These are phyloP conservation scores for Candida labiduridarum DNA, from an alignment of 1,139 yeast species.

Conservation along the genomic window DNA sequence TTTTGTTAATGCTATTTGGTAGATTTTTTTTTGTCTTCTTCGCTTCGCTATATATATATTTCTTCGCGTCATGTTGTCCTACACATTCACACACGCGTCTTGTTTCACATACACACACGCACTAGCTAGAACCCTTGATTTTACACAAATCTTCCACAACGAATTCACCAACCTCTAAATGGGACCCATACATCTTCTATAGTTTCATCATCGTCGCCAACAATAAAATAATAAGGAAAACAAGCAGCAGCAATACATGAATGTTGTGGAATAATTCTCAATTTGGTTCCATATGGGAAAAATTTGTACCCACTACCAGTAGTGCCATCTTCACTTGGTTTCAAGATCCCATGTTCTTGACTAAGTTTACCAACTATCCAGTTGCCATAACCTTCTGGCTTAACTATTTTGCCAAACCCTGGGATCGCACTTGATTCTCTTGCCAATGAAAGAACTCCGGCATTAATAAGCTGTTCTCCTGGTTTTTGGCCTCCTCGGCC, in stretches of 20 bases:
- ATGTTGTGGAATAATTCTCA: conserved; percentile 69
- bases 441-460: conserved; percentile 73
- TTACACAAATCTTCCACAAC: not conserved
- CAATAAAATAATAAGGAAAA: conserved; percentile 59
- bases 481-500: conserved; percentile 46
- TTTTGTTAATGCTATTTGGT: conserved; percentile 1
- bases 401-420: conserved; percentile 50
- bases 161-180: conserved; percentile 52
- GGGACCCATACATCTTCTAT: conserved; percentile 70
- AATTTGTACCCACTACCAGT: conserved; percentile 29
- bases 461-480: conserved; percentile 68
- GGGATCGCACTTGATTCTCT: conserved; percentile 59
- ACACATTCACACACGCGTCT: not conserved
- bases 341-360: conserved; percentile 67
- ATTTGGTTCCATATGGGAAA: conserved; percentile 56
- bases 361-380: conserved; percentile 63
- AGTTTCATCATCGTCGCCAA: conserved; percentile 51
- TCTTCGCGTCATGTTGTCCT: not conserved
- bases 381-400: conserved; percentile 39
- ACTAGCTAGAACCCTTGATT: no score
- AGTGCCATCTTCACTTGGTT: conserved; percentile 26
- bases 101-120: not conserved
- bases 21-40: not conserved
- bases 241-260: conserved; percentile 73
- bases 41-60: not conserved